A percentile compares a stretch with the other conserved stretches of the same genome.
Evolutionary conservation across 805 yeast genomes (phyloP).

Genomic region (Cyberlindnera japonica): DNA sequence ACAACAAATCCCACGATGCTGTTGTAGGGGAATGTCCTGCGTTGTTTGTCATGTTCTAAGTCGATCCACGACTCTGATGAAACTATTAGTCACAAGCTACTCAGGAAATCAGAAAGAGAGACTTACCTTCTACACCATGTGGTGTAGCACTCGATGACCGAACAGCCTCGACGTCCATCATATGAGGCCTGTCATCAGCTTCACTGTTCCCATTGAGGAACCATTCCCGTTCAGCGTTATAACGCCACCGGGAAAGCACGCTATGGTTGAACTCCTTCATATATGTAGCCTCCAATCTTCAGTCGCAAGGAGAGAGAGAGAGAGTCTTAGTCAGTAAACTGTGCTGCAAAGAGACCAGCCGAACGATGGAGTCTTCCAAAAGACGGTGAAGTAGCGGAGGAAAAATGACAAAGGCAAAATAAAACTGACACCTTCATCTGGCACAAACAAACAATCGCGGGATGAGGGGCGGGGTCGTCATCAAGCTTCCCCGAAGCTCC

Average conservation of each 20-base stretch:
- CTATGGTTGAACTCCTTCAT: slow-evolving; percentile 5
- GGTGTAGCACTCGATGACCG: slow-evolving; percentile 1
- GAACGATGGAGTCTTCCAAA: no score
- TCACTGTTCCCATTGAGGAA: slow-evolving; percentile 2
- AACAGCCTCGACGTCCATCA: not conserved
- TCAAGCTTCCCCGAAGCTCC: no score
- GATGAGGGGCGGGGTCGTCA: no score
- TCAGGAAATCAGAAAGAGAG: not conserved
- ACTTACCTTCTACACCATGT: slow-evolving; percentile 10
- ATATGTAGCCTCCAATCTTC: no score
- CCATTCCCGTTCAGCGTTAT: slow-evolving; percentile 7
- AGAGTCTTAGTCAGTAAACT: no score
- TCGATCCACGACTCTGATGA: slow-evolving; percentile 16
- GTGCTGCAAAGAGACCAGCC: not conserved
- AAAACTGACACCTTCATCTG: not conserved
- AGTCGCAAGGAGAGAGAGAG: no score
- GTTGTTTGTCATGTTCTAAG: slow-evolving; percentile 4
- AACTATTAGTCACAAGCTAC: not conserved
- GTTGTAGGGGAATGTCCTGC: not conserved
- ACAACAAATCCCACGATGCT: not conserved
- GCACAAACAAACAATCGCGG: not conserved
- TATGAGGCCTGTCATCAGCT: not conserved
- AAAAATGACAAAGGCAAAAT: no score
- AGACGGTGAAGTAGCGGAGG: no score
- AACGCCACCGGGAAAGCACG: slow-evolving; percentile 4